Evolutionary conservation across 768 basidiomycete genomes (phyloP).

Genomic region (Boletellus ananas): DNA sequence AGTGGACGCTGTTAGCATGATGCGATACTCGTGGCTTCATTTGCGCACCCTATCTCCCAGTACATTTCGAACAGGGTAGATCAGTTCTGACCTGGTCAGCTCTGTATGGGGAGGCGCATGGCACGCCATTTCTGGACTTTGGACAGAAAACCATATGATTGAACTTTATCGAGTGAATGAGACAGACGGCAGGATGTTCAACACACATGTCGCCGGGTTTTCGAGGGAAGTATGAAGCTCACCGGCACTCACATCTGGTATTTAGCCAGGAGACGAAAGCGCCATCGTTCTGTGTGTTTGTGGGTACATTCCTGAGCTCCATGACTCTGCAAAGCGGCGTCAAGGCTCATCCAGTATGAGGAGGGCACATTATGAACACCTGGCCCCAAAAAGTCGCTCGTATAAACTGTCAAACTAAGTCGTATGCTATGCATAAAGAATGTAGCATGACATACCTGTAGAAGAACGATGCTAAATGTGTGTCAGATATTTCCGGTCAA

Average conservation of each 20-base stretch:
- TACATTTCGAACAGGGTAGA: conserved; percentile 12
- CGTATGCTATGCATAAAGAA: conserved; percentile 3
- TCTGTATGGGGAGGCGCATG: background rate
- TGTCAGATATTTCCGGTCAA: conserved; percentile 6
- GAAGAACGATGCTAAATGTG: background rate
- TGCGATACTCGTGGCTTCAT: background rate
- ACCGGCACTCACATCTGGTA: conserved; percentile 12
- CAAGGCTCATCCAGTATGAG: conserved; percentile 6
- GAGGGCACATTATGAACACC: conserved; percentile 3
- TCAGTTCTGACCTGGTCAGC: background rate
- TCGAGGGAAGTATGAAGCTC: conserved; percentile 4
- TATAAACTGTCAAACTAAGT: background rate
- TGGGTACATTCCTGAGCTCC: background rate
- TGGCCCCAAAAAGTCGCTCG: background rate
- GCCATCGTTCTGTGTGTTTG: conserved; percentile 5
- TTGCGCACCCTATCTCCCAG: conserved; percentile 1
- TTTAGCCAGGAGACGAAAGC: conserved; percentile 12
- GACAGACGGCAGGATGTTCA: conserved; percentile 6
- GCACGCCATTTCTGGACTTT: background rate
- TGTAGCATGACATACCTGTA: conserved; percentile 10
- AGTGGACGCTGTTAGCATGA: background rate
- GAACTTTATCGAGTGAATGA: conserved; percentile 1
- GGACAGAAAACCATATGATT: background rate
- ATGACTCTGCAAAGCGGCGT: conserved; percentile 7
- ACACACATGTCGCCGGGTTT: conserved; percentile 18